Evolutionary conservation across 768 basidiomycete genomes (phyloP), one percentile per base, ranked within the genome.

Genomic region (Crepidotus variabilis): DNA sequence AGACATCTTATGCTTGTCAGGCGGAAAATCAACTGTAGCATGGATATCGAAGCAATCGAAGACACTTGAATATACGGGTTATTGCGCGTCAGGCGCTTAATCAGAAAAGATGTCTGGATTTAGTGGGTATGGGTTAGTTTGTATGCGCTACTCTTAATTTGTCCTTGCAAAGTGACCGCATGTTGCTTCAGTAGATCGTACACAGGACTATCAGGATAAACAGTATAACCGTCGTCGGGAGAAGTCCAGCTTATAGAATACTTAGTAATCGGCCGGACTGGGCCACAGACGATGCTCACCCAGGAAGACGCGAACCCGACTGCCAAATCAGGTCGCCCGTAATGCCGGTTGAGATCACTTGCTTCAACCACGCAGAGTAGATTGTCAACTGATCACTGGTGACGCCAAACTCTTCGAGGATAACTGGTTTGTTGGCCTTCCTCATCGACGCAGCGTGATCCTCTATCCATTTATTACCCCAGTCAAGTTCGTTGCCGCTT

Each of bases 321-420:
- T 74, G 72, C 72, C 85, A 87, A 54, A 85, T 80, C 35, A 85
- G 74, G 58, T 86, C 80, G 8, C 85, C 86, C 16, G 82, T 75
- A 49, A 86, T 60, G 1, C 81, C 83, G n/a, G 79, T 75, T 21
- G 76, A 78, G 11, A 83, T 60, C 13, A 85, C 67, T 49, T 79
- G 69, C 59, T 71, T 69, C 57, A 75, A 81, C 85, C 85, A 88
- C n/a, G 72, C 65, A 23, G 77, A 67, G 66, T 87, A 88, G 13
- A 76, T 78, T 0, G 72, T 66, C 0, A 72, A 58, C 60, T 82
- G 81, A 57, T 72, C 72, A 55, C 57, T 67, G 1, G 82, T 81
- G 4, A 86, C 78, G 33, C 85, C 85, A 60, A 85, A 87, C 60
- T 87, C 87, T 63, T 88, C 86, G 39, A 85, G 59, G 60, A 87